These are phyloP conservation scores for Barnettozyma sp. DNA, from an alignment of 805 yeast genomes.

Conservation along the genomic window DNA sequence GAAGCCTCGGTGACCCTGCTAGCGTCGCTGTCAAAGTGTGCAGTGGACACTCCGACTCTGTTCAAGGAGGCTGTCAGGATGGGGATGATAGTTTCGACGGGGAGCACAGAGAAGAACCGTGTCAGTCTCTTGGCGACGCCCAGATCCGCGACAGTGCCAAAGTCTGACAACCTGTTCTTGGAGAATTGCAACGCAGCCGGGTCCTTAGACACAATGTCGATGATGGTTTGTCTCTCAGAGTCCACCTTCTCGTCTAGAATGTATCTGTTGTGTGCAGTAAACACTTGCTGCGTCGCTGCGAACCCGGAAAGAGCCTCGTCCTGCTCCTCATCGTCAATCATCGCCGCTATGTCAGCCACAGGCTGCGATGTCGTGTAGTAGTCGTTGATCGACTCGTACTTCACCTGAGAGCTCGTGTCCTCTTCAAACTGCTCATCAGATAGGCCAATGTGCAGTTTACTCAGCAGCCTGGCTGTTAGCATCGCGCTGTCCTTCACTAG, in stretches of 20 bases:
- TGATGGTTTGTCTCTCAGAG: slow-evolving; percentile 27
- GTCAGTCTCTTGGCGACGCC: slow-evolving; percentile 41
- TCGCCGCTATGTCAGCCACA: slow-evolving; percentile 33
- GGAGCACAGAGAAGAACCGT: slow-evolving; percentile 41
- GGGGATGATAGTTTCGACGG: slow-evolving; percentile 37
- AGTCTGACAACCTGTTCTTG: slow-evolving; percentile 13
- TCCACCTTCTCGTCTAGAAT: slow-evolving; percentile 23
- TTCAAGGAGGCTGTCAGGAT: slow-evolving; percentile 36
- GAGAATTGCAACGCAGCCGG: slow-evolving; percentile 46
- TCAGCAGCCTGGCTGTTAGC: slow-evolving; percentile 44
- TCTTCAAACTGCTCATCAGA: slow-evolving; percentile 38
- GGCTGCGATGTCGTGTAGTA: slow-evolving; percentile 42
- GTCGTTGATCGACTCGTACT: slow-evolving; percentile 19
- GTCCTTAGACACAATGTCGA: slow-evolving; percentile 38
- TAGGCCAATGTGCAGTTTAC: slow-evolving; percentile 45
- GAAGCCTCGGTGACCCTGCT: slow-evolving; percentile 11
- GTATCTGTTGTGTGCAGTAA: slow-evolving; percentile 31
- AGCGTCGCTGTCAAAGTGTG: slow-evolving; percentile 12
- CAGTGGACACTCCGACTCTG: slow-evolving; percentile 33
- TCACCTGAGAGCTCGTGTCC: slow-evolving; percentile 15
- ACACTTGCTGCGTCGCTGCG: slow-evolving; percentile 38
- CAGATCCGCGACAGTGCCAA: slow-evolving; percentile 8
- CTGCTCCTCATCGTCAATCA: slow-evolving; percentile 35
- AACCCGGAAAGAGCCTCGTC: slow-evolving; percentile 12
- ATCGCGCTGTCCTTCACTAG: slow-evolving; percentile 46